These are phyloP conservation scores for Clarireedia paspali DNA, from an alignment of 2,329 filamentous ascomycete species.

Conservation along the genomic window DNA sequence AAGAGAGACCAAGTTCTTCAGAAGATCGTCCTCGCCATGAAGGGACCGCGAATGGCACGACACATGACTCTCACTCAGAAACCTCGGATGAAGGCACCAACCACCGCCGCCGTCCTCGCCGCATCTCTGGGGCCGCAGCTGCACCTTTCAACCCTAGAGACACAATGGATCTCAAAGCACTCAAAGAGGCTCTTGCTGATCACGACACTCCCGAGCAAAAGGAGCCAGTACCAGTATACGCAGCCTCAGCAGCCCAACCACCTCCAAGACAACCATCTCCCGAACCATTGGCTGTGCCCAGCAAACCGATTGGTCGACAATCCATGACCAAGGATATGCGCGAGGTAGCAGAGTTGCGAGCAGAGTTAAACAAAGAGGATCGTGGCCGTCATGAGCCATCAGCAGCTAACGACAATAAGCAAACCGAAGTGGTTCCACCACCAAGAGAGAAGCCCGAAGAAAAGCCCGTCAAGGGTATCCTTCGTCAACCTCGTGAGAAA, in stretches of 20 bases:
- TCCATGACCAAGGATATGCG: slow-evolving; percentile 19
- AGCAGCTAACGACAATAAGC: slow-evolving; percentile 13
- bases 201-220: slow-evolving; percentile 17
- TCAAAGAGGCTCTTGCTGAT: slow-evolving; percentile 26
- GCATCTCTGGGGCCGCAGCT: slow-evolving; percentile 17
- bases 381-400: slow-evolving; percentile 18
- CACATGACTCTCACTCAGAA: slow-evolving; percentile 20
- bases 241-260: too few relatives aligned
- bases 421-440: slow-evolving; percentile 61
- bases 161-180: slow-evolving; percentile 27
- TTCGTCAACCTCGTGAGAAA: slow-evolving; percentile 71
- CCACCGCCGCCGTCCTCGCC: slow-evolving; percentile 13
- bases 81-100: slow-evolving; percentile 19
- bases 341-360: slow-evolving; percentile 22
- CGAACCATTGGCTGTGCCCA: slow-evolving; percentile 2
- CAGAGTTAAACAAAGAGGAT: slow-evolving; percentile 19
- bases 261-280: slow-evolving; percentile 10
- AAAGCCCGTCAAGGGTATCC: slow-evolving; percentile 70
- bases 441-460: slow-evolving; percentile 55
- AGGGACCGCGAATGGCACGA: slow-evolving; percentile 10
- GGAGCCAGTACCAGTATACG: slow-evolving; percentile 5
- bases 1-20: slow-evolving; percentile 37
- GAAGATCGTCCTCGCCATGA: slow-evolving; percentile 18
- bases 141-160: slow-evolving; percentile 29
- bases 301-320: slow-evolving; percentile 12